phyloP scores from a whole-genome alignment of 345 rosid species.

The Psidium guajava region DNA sequence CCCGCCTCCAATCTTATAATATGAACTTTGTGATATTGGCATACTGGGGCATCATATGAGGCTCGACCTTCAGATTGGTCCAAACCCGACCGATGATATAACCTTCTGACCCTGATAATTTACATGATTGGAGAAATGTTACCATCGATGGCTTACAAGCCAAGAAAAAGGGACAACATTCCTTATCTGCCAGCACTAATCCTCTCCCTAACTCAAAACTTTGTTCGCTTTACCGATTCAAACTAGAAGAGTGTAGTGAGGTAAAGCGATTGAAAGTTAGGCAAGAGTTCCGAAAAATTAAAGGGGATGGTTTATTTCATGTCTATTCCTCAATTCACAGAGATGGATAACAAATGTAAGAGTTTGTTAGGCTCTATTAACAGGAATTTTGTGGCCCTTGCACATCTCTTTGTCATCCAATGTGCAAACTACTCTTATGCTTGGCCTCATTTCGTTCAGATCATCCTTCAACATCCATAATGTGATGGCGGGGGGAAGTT shows the following conservation, averaged over 20 bases:
- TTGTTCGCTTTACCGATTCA: not conserved
- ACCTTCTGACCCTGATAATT: not conserved
- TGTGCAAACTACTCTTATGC: not conserved
- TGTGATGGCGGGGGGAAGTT: not conserved
- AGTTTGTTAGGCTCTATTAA: not conserved
- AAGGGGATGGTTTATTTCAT: not conserved
- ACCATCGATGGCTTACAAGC: not conserved
- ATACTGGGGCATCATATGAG: not conserved
- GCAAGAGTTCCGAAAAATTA: not conserved
- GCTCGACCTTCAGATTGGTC: not conserved
- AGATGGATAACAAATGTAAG: not conserved
- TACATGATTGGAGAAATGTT: not conserved
- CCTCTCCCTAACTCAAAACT: not conserved
- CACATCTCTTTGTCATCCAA: not conserved
- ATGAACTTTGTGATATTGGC: not conserved
- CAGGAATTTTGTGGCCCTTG: not conserved
- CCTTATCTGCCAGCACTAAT: not conserved
- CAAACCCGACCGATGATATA: not conserved
- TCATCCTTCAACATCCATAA: not conserved
- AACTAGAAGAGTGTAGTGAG: not conserved
- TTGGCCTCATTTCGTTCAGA: not conserved
- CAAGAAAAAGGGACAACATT: not conserved
- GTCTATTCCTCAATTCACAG: not conserved
- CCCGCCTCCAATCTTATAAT: not conserved
- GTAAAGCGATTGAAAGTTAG: not conserved